Base-by-base conservation (phyloP, 2,329 filamentous ascomycete genomes). In the Simplicillium aogashimaense region DNA sequence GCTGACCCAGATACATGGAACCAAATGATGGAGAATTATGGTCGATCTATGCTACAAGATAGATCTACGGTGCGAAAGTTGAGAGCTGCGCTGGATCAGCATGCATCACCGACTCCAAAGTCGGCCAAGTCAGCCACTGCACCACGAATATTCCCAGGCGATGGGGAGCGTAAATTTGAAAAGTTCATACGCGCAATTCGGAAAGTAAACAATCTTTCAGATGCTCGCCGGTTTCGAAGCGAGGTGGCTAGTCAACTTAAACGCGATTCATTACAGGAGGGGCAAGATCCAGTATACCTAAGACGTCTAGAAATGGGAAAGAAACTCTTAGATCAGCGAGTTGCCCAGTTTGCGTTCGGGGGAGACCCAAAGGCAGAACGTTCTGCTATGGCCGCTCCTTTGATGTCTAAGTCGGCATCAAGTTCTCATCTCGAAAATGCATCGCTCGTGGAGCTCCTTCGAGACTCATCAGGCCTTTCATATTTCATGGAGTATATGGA, bases 401-500 rank as follows among this genome's bases (percentile, higher is more conserved):
- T 46, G 2, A 51, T 59, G 38, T 42, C 51, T 17, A 50, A 47
- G 5, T 52, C 55, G 7, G 55, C 58, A 3, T 57, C 59, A 12
- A 63, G 73, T n/a, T 83, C 83, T 2, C 74, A 72, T 35, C 66
- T 89, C 31, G 81, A 88, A 47, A 83, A 84, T 50, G 82, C 83
- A 7, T 81, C 85, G 1, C 68, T 97, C 2, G 76, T 81, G 11
- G 88, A 97, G 48, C 72, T 98, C n/a, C 70, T 98, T 43, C 83
- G 89, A 49, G 88, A 94, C 59, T 78, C 92, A 3, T 84, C 90
- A 1, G 90, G 87, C 1, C 70, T 98, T 8, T 97, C 92, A 3
- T 98, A 95, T 57, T 97, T 98, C 64, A 98, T 98, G 92, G 92
- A 98, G 57, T 97, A 88, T 54, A 98, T 98, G 92, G 92, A 98